Evolutionary conservation across 2,329 filamentous ascomycete genomes (phyloP), one percentile per base, ranked within the genome.

Genomic region (Fusarium vanettenii): DNA sequence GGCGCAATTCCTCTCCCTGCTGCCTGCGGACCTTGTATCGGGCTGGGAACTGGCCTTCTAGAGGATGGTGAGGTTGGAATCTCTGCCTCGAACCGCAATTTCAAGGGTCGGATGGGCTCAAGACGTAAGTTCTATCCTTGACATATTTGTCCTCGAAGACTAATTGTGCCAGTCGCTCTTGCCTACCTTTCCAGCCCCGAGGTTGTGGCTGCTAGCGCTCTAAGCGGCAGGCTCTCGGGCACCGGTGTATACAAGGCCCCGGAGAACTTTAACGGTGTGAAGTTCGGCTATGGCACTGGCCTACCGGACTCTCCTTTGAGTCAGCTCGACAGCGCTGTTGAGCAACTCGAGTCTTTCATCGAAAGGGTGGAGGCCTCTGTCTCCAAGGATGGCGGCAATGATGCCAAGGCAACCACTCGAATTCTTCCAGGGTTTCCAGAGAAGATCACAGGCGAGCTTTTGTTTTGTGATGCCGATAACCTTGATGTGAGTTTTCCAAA

Each of bases 101-200:
- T 96, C 87, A 95, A 95, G 84, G 95, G 95, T 0, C 90, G 95
- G 8, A 97, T 98, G 93, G 95, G 95, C 14, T 69, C 69, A 43
- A 56, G 64, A 33, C 50, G 56, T 62, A 18, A 37, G 61, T 64
- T 60, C n/a, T 48, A 27, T 33, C 25, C 59, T 33, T 43, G 7
- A 1, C 5, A 61, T 22, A 16, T 48, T 61, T 13, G 37, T 20
- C 25, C 5, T 0, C 5, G 6, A 61, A 33, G 37, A 61, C 59
- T 61, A 33, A 61, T 33, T 13, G 39, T 45, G 25, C 31, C 29
- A 56, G 60, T 31, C 5, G 31, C 43, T 25, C 45, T 94, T 78
- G 94, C 94, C 0, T 97, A 97, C 81, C 90, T 97, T 4, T 93
- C 92, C 8, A 95, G 92, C 74, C 95, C 95, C 2, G 95, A 97